Evolutionary conservation across 208 protist genomes (phyloP).

Genomic region (Trypanosoma mega): DNA sequence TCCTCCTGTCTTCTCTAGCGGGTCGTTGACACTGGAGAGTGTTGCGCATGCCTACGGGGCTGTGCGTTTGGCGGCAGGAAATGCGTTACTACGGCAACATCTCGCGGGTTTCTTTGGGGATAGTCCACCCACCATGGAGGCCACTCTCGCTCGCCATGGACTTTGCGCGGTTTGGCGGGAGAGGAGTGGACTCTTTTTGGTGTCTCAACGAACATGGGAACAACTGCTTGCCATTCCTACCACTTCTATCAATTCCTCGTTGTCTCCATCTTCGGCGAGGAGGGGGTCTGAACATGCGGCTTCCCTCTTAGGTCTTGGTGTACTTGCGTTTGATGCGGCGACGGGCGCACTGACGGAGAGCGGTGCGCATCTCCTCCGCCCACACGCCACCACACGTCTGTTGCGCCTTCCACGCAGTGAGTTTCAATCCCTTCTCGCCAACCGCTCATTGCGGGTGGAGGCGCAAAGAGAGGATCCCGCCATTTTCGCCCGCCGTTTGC

Average conservation of each 20-base stretch:
- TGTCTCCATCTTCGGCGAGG: neutral
- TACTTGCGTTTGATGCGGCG: constrained; percentile 38
- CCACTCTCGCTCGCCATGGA: constrained; percentile 10
- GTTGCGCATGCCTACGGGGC: constrained; percentile 22
- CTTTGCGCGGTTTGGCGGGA: constrained; percentile 39
- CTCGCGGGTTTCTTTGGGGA: constrained; percentile 36
- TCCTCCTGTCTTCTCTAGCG: too few species aligned
- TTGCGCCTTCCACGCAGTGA: constrained; percentile 47
- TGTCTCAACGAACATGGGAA: constrained; percentile 28
- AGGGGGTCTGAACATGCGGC: neutral
- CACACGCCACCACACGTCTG: constrained; percentile 33
- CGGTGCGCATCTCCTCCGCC: constrained; percentile 44
- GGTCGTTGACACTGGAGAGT: constrained; percentile 11
- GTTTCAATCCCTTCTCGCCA: constrained; percentile 54
- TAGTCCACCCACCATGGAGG: constrained; percentile 8
- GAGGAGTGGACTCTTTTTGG: constrained; percentile 39
- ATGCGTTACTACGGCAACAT: constrained; percentile 28
- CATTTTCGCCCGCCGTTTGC: neutral
- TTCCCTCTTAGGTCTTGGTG: constrained; percentile 44
- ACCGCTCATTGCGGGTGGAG: constrained; percentile 41
- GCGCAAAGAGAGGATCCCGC: constrained; percentile 19
- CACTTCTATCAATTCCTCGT: neutral
- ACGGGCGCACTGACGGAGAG: constrained; percentile 56
- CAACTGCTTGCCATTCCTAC: constrained; percentile 24
- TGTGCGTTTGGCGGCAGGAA: constrained; percentile 14